A percentile compares a stretch with the other conserved stretches of the same genome.
phyloP scores from a whole-genome alignment of 2,329 filamentous ascomycete genomes.

The Xylaria sp. region DNA sequence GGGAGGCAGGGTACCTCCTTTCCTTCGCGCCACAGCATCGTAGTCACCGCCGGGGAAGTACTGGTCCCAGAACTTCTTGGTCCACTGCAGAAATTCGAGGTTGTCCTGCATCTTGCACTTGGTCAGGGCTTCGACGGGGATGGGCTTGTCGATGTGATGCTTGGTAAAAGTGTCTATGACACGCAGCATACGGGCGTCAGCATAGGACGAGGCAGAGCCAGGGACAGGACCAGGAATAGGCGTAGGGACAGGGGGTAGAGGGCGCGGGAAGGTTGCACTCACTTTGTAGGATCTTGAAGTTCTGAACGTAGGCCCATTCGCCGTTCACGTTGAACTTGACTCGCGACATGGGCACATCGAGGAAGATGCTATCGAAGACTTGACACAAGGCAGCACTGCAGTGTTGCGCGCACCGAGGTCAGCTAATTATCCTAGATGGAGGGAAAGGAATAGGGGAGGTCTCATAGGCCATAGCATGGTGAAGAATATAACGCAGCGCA shows the following conservation, averaged over 20 bases:
- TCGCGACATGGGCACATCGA: slow-evolving; percentile 91
- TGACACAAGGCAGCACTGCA: slow-evolving; percentile 92
- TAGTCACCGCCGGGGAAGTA: slow-evolving; percentile 98
- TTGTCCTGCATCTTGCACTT: slow-evolving; percentile 99
- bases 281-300: slow-evolving; percentile 99
- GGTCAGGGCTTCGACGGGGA: slow-evolving; percentile 87
- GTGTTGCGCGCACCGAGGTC: slow-evolving; percentile 31
- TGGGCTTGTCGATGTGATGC: slow-evolving; percentile 87
- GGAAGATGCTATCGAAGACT: slow-evolving; percentile 97
- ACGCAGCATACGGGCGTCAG: slow-evolving; percentile 10
- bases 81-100: slow-evolving; percentile 97
- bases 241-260: neutral
- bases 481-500: neutral
- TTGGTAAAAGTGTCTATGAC: slow-evolving; percentile 79
- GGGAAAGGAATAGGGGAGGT: too few relatives aligned
- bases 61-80: slow-evolving; percentile 97
- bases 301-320: slow-evolving; percentile 97
- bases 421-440: slow-evolving; percentile 31
- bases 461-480: neutral
- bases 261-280: slow-evolving; percentile 53
- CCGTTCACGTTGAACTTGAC: slow-evolving; percentile 99
- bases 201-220: slow-evolving; percentile 12
- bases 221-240: neutral
- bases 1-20: slow-evolving; percentile 74
- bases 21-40: slow-evolving; percentile 86